Evolutionary conservation across 1,284 basidiomycete genomes (phyloP).

Genomic region (Trichosporon coremiiforme): DNA sequence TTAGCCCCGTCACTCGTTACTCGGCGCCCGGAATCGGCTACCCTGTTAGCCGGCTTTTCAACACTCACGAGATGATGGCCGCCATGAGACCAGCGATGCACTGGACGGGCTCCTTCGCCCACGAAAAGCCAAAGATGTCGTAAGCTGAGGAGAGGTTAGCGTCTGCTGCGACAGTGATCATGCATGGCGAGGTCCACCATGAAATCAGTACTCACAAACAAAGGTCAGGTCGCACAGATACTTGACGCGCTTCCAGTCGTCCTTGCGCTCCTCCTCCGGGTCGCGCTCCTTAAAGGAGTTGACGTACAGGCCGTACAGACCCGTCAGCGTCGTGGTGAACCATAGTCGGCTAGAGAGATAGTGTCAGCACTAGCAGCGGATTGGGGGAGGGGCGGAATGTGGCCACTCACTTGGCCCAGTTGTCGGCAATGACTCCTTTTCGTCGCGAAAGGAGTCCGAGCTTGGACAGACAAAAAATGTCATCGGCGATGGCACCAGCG

Average conservation of each 20-base stretch:
- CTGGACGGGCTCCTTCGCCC: slow-evolving; percentile 49
- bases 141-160: slow-evolving; percentile 37
- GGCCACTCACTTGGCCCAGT: slow-evolving; percentile 47
- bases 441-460: slow-evolving; percentile 42
- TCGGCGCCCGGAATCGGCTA: slow-evolving; percentile 15
- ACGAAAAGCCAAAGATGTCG: slow-evolving; percentile 47
- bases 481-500: slow-evolving; percentile 45
- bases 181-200: background rate
- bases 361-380: slow-evolving; percentile 16
- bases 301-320: slow-evolving; percentile 44
- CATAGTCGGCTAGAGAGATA: slow-evolving; percentile 45
- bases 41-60: background rate
- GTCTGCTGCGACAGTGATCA: background rate
- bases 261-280: slow-evolving; percentile 30
- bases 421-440: slow-evolving; percentile 40
- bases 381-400: background rate
- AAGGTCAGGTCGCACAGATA: slow-evolving; percentile 49
- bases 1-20: background rate
- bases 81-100: slow-evolving; percentile 44
- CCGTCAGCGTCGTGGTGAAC: slow-evolving; percentile 48
- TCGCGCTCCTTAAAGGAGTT: slow-evolving; percentile 23
- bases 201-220: slow-evolving; percentile 43
- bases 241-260: slow-evolving; percentile 47
- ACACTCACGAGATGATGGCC: slow-evolving; percentile 49
- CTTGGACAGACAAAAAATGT: slow-evolving; percentile 46